Percentiles rank a stretch among this genome's conserved stretches.
Conservation (phyloP, 2,329 filamentous ascomycete genomes). For the Amphichorda felina region DNA sequence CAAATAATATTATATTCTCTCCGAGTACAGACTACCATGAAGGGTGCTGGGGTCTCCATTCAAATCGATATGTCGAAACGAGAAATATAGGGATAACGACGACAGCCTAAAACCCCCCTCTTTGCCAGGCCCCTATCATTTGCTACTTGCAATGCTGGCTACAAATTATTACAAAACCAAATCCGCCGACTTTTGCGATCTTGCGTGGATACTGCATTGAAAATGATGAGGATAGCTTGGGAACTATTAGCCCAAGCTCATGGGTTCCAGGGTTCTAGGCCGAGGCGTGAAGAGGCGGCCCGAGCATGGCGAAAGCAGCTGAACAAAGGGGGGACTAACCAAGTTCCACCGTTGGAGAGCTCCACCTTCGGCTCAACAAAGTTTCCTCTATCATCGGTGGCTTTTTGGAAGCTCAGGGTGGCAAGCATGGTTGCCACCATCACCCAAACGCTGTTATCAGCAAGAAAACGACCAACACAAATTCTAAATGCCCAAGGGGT, state of each 20-base stretch:
- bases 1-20: too few relatives aligned
- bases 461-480: constrained; percentile 19
- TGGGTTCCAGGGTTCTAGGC: too few relatives aligned
- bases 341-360: constrained; percentile 19
- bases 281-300: too few relatives aligned
- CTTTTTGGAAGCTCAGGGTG: constrained; percentile 15
- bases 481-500: constrained; percentile 10
- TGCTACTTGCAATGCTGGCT: too few relatives aligned
- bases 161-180: not conserved
- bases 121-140: too few relatives aligned
- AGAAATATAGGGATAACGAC: too few relatives aligned
- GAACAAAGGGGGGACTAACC: constrained; percentile 11
- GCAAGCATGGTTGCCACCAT: constrained; percentile 20
- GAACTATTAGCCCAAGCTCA: too few relatives aligned
- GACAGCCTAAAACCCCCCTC: too few relatives aligned
- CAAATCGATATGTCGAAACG: too few relatives aligned
- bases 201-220: constrained; percentile 13
- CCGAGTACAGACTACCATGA: too few relatives aligned
- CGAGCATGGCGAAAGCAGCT: too few relatives aligned
- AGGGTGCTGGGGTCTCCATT: too few relatives aligned
- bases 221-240: constrained; percentile 19
- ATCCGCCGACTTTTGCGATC: constrained; percentile 3
- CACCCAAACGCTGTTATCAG: constrained; percentile 23
- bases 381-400: constrained; percentile 10
- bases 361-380: constrained; percentile 13